Evolutionary conservation across 2,329 filamentous ascomycete species (phyloP), one percentile per base, ranked within the genome.

Genomic region (Macrophomina pseudophaseolina): DNA sequence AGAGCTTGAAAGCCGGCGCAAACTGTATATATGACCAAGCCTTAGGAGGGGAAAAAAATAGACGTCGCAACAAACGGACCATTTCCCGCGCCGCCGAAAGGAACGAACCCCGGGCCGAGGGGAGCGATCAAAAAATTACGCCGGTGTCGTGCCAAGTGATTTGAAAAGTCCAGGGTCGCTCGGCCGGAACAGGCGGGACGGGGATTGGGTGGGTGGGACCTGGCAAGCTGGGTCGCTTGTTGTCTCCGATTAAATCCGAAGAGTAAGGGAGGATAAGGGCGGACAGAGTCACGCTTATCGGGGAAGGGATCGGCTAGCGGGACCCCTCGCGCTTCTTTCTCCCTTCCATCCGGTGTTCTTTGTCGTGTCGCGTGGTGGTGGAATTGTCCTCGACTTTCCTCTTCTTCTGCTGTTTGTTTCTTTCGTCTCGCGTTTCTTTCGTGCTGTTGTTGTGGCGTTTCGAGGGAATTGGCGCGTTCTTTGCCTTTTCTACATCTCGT

Each of bases 401-500:
- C 18, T 44, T 32, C 11, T 38, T 38, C 33, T 12, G 2, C 16
- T 46, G 38, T 33, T 14, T 4, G 4, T 59, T 23, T 42, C 11
- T 59, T 30, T 44, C 32, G n/a, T 49, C 12, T 28, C 40, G 33
- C 56, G 44, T 18, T 52, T 33, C 9, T 28, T 49, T 32, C 8
- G 16, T 23, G 23, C 38, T 35, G 28, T 11, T 16, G 40, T 53
- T 35, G 28, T 23, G 23, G 23, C 23, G 23, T 23, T 23, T 23
- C 23, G 23, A 23, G 23, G 23, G 23, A 23, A 23, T 23, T 23
- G 23, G 23, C 23, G 23, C 23, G 23, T 23, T 23, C 23, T 23
- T 23, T 23, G 23, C 23, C 11, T 38, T n/a, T 6, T 54, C 40
- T 63, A 78, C 67, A 74, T 70, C 71, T 82, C 80, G 62, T 81